Conservation (phyloP, 306 rosid species). For the Vigna radiata region DNA sequence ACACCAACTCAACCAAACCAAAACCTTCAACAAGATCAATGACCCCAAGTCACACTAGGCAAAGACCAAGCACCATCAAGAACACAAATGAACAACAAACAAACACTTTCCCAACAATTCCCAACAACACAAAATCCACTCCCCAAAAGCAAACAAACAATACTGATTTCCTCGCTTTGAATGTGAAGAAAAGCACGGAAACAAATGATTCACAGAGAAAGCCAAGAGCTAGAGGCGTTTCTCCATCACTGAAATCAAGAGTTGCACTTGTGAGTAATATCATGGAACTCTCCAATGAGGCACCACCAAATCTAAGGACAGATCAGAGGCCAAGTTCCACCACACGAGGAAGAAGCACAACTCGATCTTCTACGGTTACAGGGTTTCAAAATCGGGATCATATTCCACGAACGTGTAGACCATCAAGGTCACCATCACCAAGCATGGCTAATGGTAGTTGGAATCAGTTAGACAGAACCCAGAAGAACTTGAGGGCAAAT, state of each 20-base stretch:
- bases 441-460: conserved; percentile 60
- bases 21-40: conserved; percentile 50
- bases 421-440: conserved; percentile 76
- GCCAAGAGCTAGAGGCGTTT: conserved; percentile 53
- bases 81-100: conserved; percentile 42
- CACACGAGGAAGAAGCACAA: conserved; percentile 54
- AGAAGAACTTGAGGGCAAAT: conserved; percentile 41
- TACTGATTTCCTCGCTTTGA: conserved; percentile 44
- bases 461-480: conserved; percentile 45
- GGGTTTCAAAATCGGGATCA: conserved; percentile 43
- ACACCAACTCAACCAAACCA: conserved; percentile 41
- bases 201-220: conserved; percentile 42
- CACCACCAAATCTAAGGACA: conserved; percentile 66
- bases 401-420: conserved; percentile 45
- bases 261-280: conserved; percentile 37
- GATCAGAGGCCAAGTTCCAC: conserved; percentile 60
- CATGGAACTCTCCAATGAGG: conserved; percentile 55
- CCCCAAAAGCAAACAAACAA: conserved; percentile 45
- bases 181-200: conserved; percentile 48
- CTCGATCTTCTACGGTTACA: conserved; percentile 29
- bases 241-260: conserved; percentile 62
- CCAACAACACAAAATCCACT: conserved; percentile 28
- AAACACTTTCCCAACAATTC: background rate
- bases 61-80: conserved; percentile 44
- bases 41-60: conserved; percentile 55